Evolutionary conservation across 495 filamentous ascomycete species (phyloP), one percentile per base, ranked within the genome.

Genomic region (Hypoxylon rickii): DNA sequence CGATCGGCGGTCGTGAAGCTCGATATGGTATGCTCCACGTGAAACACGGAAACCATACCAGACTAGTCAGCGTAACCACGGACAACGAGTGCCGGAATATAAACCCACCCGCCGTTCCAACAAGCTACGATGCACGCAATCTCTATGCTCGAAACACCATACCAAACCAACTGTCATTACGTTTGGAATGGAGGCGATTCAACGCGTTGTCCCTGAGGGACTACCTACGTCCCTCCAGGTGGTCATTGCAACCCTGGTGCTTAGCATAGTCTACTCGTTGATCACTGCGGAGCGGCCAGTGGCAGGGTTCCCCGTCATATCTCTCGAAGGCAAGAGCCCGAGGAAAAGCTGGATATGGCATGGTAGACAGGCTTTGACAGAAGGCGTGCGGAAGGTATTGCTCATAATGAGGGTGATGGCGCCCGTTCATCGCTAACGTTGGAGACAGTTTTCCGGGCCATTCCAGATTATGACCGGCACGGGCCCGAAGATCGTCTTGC

Each of bases 401-500:
- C 22, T 7, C 16, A 7, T 4, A 31, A 13, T 3, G 21, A 7
- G 7, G 26, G 16, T 20, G 16, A 15, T 49, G 31, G 12, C 15
- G 18, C 21, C 22, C 37, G 7, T 12, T 6, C 22, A 3, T 7
- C 19, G 38, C 63, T 66, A 41, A 66, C 29, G 13, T 12, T 6
- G 15, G 5, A 15, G 31, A 8, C n/a, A 63, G 63, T 63, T 58
- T 21, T 63, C 63, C 21, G 67, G 62, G 2, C 65, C 67, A 5
- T 68, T 68, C 21, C 67, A 70, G 50, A 32, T 70, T 26, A 64
- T 70, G 33, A 62, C 67, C 1, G 59, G 42, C 58, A 64, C 62
- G 0, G 67, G 67, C 2, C 65, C 67, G 1, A 70, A 66, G 41
- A 64, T 82, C 39, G 53, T 82, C 31, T 46, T 82, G 34, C 75